phyloP scores from a whole-genome alignment of 495 filamentous ascomycete genomes.

The Talaromyces trachyspermus region DNA sequence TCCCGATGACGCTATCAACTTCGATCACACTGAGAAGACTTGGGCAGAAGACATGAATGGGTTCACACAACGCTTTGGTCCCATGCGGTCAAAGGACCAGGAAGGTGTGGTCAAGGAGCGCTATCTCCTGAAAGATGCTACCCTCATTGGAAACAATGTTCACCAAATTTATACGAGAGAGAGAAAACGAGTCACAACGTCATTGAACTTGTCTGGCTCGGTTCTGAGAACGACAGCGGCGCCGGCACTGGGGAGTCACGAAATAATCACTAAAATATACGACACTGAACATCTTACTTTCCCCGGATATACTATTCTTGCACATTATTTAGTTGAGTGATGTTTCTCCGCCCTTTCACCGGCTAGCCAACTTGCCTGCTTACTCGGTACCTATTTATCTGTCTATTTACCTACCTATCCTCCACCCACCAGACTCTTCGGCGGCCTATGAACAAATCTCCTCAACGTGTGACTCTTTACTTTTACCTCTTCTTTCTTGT shows the following conservation, averaged over 20 bases:
- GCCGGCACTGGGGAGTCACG: slow-evolving; percentile 20
- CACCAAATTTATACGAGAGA: slow-evolving; percentile 41
- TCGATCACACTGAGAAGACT: slow-evolving; percentile 53
- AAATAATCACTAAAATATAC: slow-evolving; percentile 1
- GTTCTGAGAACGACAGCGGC: slow-evolving; percentile 37
- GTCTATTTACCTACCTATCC: neutral
- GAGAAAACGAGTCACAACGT: slow-evolving; percentile 39
- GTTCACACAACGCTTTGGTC: slow-evolving; percentile 47
- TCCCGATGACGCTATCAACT: slow-evolving; percentile 40
- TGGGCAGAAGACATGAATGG: slow-evolving; percentile 46
- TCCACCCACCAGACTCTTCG: neutral
- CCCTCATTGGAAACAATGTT: slow-evolving; percentile 38
- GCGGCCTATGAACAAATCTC: slow-evolving; percentile 2
- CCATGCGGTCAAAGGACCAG: slow-evolving; percentile 38
- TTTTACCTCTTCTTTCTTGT: neutral
- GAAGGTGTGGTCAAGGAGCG: slow-evolving; percentile 39
- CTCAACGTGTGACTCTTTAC: neutral
- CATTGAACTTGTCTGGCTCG: slow-evolving; percentile 45
- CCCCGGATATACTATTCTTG: slow-evolving; percentile 6
- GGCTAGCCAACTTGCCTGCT: neutral
- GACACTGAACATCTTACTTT: slow-evolving; percentile 3
- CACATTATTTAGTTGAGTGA: slow-evolving; percentile 8
- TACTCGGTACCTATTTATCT: neutral
- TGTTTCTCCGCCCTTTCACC: neutral
- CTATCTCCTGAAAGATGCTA: slow-evolving; percentile 36